A percentile compares a stretch with the other conserved stretches of the same genome.
phyloP scores from a whole-genome alignment of 2,329 filamentous ascomycete genomes.

The Penicillium occitanis region DNA sequence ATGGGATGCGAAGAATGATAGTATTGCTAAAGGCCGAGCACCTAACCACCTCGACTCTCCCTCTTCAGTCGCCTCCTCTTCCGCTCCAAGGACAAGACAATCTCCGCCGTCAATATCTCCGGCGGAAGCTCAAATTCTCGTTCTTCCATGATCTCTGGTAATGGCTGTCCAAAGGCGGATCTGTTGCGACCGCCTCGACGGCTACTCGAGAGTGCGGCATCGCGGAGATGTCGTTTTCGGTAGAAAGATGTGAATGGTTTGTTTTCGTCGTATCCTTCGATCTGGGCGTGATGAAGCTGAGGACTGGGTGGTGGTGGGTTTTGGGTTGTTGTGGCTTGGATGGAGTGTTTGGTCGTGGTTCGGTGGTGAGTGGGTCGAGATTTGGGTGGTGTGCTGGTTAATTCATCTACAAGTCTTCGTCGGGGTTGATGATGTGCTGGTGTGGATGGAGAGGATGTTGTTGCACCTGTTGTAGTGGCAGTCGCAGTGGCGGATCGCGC shows the following conservation, averaged over 20 bases:
- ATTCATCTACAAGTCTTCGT: slow-evolving; percentile 17
- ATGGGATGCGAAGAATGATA: not conserved
- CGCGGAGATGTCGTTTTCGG: slow-evolving; percentile 73
- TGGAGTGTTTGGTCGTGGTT: not conserved
- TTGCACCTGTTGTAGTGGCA: not conserved
- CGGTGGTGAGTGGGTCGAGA: not conserved
- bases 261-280: slow-evolving; percentile 4
- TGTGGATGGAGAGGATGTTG: not conserved
- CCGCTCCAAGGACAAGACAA: slow-evolving; percentile 42
- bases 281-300: not conserved
- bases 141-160: slow-evolving; percentile 68
- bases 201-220: slow-evolving; percentile 71
- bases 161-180: slow-evolving; percentile 75
- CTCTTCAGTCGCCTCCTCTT: slow-evolving; percentile 39
- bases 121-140: slow-evolving; percentile 73
- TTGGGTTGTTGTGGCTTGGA: not conserved
- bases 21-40: not conserved
- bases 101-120: slow-evolving; percentile 52
- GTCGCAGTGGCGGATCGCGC: slow-evolving; percentile 56
- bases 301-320: not conserved
- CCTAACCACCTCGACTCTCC: slow-evolving; percentile 26
- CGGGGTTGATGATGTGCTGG: slow-evolving; percentile 7
- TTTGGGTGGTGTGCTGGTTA: slow-evolving; percentile 15
- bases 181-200: slow-evolving; percentile 68
- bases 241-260: slow-evolving; percentile 86